Evolutionary conservation across 441 rosid genomes (phyloP).

Genomic region (Raphanus hybrid): DNA sequence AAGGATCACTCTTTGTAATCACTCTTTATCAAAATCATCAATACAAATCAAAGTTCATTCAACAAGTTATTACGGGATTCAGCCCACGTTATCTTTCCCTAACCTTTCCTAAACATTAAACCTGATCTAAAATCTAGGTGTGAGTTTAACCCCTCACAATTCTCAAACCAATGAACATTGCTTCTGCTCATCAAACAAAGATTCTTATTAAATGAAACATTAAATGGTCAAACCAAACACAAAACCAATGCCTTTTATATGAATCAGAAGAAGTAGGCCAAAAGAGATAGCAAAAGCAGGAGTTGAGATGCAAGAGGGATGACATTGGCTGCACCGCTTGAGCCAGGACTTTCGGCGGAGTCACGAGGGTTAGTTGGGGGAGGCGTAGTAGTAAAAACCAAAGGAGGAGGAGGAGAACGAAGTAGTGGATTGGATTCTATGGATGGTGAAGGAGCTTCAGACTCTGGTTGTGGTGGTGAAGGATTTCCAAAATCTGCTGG

Average conservation of each 20-base stretch:
- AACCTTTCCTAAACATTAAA: too few species aligned
- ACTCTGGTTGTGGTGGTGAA: constrained; percentile 12
- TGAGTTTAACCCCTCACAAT: too few species aligned
- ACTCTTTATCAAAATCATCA: too few species aligned
- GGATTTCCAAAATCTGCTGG: constrained; percentile 9
- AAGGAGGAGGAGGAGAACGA: constrained; percentile 21
- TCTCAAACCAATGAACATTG: constrained; percentile 15
- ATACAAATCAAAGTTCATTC: too few species aligned
- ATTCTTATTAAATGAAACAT: not conserved
- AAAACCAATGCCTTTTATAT: constrained; percentile 7
- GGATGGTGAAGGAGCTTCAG: constrained; percentile 32
- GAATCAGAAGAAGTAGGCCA: constrained; percentile 34
- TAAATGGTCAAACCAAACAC: constrained; percentile 20
- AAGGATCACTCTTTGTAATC: too few species aligned
- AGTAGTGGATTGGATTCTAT: constrained; percentile 17
- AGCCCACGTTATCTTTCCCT: too few species aligned
- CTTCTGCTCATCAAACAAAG: constrained; percentile 8
- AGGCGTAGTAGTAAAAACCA: not conserved
- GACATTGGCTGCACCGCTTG: constrained; percentile 21
- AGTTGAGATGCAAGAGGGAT: constrained; percentile 24
- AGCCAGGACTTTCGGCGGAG: not conserved
- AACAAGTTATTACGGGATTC: too few species aligned
- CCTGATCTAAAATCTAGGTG: too few species aligned
- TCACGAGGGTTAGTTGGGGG: constrained; percentile 4
- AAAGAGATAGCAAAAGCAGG: constrained; percentile 31